Evolutionary conservation across 1,284 basidiomycete species (phyloP).

Genomic region (Irpex lacteus): DNA sequence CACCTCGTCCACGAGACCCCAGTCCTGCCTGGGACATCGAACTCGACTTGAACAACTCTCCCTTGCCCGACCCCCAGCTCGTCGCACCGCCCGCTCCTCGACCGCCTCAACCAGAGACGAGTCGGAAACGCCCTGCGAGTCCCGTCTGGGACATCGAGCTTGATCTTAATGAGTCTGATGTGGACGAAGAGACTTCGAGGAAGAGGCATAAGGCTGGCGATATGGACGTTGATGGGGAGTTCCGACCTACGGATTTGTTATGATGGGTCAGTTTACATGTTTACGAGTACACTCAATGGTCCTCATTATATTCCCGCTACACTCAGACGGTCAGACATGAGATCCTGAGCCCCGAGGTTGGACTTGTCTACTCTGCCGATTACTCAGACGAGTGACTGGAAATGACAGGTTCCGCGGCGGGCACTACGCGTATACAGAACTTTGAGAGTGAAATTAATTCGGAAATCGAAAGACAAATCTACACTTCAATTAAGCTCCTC

Average conservation of each 20-base stretch:
- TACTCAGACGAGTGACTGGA: no score
- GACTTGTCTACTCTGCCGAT: no score
- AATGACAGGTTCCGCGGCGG: not conserved
- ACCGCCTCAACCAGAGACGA: conserved; percentile 11
- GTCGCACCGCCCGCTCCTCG: conserved; percentile 17
- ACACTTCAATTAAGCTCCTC: not conserved
- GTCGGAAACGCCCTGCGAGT: conserved; percentile 32
- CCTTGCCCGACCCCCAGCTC: conserved; percentile 15
- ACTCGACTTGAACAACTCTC: conserved; percentile 31
- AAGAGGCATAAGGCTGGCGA: conserved; percentile 6
- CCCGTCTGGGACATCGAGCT: conserved; percentile 65
- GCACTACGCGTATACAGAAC: no score
- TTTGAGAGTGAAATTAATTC: not conserved
- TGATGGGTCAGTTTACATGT: not conserved
- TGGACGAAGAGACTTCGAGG: conserved; percentile 14
- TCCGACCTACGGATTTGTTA: not conserved
- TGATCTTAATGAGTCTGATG: conserved; percentile 37
- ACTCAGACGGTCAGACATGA: no score
- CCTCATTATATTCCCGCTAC: not conserved
- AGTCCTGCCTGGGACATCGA: conserved; percentile 40
- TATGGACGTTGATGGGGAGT: not conserved
- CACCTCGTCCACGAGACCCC: conserved; percentile 17
- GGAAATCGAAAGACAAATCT: not conserved
- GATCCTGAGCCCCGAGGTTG: no score
- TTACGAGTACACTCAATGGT: not conserved